Base-by-base conservation (phyloP, 345 rosid genomes). In the Ceriops zippeliana region DNA sequence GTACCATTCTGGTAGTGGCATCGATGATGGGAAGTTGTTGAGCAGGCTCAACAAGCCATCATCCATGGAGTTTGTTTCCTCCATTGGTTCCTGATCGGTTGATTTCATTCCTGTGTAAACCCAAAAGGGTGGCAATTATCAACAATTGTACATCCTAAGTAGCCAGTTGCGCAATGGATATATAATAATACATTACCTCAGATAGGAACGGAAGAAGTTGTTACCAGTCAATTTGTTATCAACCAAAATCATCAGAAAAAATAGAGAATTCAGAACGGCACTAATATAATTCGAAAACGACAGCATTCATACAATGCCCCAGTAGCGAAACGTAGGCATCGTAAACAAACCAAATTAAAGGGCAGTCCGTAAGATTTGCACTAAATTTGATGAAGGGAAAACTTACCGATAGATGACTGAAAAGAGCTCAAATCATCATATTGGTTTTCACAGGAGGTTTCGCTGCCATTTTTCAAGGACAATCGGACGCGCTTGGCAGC, bases 1-100 rank as follows among this genome's bases (percentile, higher is more conserved):
- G 74, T 86, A 85, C 93, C 90, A 90, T 13, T 88, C 93, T 17
- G 93, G 93, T 11, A 85, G 80, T 5, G 91, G 86, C 68, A 73
- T 70, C 16, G 89, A 70, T 20, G 85, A 78, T 2, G 93, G 90
- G 77, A 90, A 86, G 70, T 78, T 85, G 76, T 77, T 83, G 52
- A 90, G 93, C 67, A 86, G 77, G 79, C 89, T 88, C 72, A 83
- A 47, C 38, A 90, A 66, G 66, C 84, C 90, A 1, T 90, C 96
- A 52, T 88, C 91, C 87, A 82, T 65, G 42, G 81, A 69, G 47
- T 72, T 67, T 72, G 76, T 79, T 82, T 80, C 81, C 76, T 73
- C 83, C 42, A 68, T 34, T 65, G 78, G 30, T 20, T 79, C 90
- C 65, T 80, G 24, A 54, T 54, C 27, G 8, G 61, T 75, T 46